Conservation (phyloP, 73 alveolate species). For the Paramecium biaurelia region DNA sequence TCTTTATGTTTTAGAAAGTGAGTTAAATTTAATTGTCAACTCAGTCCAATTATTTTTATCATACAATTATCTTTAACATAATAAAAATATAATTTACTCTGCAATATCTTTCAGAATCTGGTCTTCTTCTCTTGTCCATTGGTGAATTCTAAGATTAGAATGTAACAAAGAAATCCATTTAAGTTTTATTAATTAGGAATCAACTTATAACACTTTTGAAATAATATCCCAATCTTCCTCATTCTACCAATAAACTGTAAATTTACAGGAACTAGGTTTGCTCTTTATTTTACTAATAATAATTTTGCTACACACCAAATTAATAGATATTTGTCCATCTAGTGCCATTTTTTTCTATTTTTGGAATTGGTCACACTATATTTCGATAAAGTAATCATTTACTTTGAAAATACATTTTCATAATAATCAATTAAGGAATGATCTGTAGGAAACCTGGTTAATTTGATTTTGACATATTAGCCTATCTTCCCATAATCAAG, state of each 20-base stretch:
- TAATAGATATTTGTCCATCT: not conserved
- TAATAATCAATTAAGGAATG: not conserved
- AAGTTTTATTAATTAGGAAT: not conserved
- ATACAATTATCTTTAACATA: not conserved
- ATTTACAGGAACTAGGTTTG: not conserved
- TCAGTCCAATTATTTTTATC: constrained; percentile 14
- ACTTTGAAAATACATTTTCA: constrained; percentile 5
- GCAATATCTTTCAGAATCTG: not conserved
- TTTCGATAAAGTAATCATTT: not conserved
- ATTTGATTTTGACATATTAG: not conserved
- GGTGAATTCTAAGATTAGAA: not conserved
- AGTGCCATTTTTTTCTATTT: constrained; percentile 15
- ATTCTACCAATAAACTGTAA: not conserved
- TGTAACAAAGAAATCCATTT: constrained; percentile 24
- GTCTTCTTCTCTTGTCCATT: constrained; percentile 23
- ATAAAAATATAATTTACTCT: not conserved
- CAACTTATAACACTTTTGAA: not conserved
- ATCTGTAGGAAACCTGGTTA: not conserved
- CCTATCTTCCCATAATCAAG: not conserved
- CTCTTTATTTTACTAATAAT: not conserved
- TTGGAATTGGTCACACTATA: not conserved
- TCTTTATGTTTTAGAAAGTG: not conserved
- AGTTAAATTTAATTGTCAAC: not conserved
- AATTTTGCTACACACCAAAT: not conserved
- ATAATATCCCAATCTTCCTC: not conserved